Evolutionary conservation across 2,329 filamentous ascomycete genomes (phyloP).

Genomic region (Periconia macrospinosa): DNA sequence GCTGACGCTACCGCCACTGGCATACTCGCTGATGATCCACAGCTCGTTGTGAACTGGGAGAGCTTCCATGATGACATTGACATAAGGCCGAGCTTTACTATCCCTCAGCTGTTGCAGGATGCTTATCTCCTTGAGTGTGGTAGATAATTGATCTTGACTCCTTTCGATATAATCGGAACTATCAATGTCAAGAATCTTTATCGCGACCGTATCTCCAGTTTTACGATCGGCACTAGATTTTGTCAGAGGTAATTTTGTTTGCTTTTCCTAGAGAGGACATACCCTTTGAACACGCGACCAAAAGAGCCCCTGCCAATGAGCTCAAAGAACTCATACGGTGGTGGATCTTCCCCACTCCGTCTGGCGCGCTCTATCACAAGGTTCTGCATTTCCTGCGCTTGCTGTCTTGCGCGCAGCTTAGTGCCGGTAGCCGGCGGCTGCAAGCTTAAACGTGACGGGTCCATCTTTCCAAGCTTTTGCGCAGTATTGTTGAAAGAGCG

Average conservation of each 20-base stretch:
- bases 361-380: slow-evolving; percentile 64
- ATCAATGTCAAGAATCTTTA: slow-evolving; percentile 85
- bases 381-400: slow-evolving; percentile 71
- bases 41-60: slow-evolving; percentile 76
- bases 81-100: slow-evolving; percentile 76
- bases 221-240: slow-evolving; percentile 40
- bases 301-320: slow-evolving; percentile 76
- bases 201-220: slow-evolving; percentile 62
- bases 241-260: slow-evolving; percentile 16
- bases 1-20: slow-evolving; percentile 77
- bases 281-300: slow-evolving; percentile 72
- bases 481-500: background rate
- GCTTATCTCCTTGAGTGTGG: slow-evolving; percentile 64
- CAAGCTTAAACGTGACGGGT: slow-evolving; percentile 24
- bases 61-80: slow-evolving; percentile 80
- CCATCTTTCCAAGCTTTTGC: slow-evolving; percentile 24
- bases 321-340: slow-evolving; percentile 69
- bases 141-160: slow-evolving; percentile 46
- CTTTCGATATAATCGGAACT: slow-evolving; percentile 63
- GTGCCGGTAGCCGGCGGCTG: slow-evolving; percentile 42
- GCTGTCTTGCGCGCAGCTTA: slow-evolving; percentile 65
- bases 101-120: slow-evolving; percentile 74
- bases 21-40: slow-evolving; percentile 89
- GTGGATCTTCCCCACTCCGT: slow-evolving; percentile 61
- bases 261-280: slow-evolving; percentile 12